Base-by-base conservation (phyloP, 345 rosid genomes). In the Passiflora organensis region DNA sequence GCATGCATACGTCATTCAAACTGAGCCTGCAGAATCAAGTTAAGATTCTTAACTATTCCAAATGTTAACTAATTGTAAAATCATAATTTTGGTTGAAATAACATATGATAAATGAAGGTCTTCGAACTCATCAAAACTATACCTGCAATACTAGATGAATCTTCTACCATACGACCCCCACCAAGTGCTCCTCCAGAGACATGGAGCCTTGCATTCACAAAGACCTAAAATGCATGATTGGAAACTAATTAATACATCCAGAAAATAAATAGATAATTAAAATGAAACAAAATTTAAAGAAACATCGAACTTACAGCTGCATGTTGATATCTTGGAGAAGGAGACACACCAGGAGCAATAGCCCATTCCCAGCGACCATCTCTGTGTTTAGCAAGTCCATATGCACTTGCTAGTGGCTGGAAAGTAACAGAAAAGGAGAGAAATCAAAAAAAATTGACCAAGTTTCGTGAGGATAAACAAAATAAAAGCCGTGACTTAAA, bases 301-400 rank as follows among this genome's bases (percentile, higher is more conserved):
- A 43, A 62, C 61, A 18, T 47, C 68, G 76, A 57, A 65, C 96
- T 52, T 75, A 93, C 99, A 37, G 99, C 96, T 73, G 99, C 99
- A 76, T 93, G 99, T 65, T 93, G 99, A 74, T 93, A 93, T 93
- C 99, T 86, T 56, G 97, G 71, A 52, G 99, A 93, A 44, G 97
- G 99, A 17, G 99, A 89, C 19, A 93, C 96, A 60, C 99, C 97
- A 51, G 99, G 99, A 66, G 97, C 99, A 56, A 93, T 93, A 53
- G 99, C 99, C 99, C 99, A 93, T 72, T 93, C 99, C 99, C 99
- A 93, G 56, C 99, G 99, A 46, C 99, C 99, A 78, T 93, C 99
- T 73, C 96, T 84, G 59, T 93, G 99, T 76, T 89, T 93, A 37
- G 99, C 99, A 73, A 93, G 96, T 63, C 97, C 99, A 77, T 93